These are phyloP conservation scores for Yamadazyma aaseri DNA, from an alignment of 1,139 yeast genomes.

Conservation along the genomic window DNA sequence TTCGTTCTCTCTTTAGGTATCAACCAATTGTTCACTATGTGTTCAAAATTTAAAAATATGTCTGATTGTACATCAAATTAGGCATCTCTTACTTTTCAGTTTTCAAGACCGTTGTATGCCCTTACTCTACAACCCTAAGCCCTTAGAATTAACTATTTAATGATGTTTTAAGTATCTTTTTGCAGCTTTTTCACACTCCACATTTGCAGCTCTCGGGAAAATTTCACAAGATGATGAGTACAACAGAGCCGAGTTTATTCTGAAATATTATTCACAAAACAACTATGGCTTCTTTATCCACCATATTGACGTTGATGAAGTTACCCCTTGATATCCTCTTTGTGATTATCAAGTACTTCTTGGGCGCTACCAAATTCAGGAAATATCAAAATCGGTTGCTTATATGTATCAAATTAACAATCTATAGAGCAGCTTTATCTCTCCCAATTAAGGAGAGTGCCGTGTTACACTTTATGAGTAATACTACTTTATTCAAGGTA, in stretches of 20 bases:
- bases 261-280: not conserved
- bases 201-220: not conserved
- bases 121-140: too few relatives aligned
- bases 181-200: slow-evolving; percentile 1
- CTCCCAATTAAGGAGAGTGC: slow-evolving; percentile 17
- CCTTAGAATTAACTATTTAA: too few relatives aligned
- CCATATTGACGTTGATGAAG: slow-evolving; percentile 4
- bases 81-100: too few relatives aligned
- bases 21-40: too few relatives aligned
- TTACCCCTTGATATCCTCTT: slow-evolving; percentile 12
- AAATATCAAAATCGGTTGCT: slow-evolving; percentile 18
- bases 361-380: slow-evolving; percentile 19
- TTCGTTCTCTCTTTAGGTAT: too few relatives aligned
- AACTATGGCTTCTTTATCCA: slow-evolving; percentile 8
- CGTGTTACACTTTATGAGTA: slow-evolving; percentile 3
- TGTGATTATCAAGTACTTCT: slow-evolving; percentile 16
- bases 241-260: not conserved
- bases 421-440: slow-evolving; percentile 19
- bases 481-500: slow-evolving; percentile 7
- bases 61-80: too few relatives aligned
- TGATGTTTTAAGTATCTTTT: too few relatives aligned
- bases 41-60: too few relatives aligned
- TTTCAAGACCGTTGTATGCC: too few relatives aligned
- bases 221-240: slow-evolving; percentile 7
- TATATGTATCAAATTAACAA: slow-evolving; percentile 19